A percentile compares a stretch with the other conserved stretches of the same genome.
These are phyloP conservation scores for Leccinum boreale DNA, from an alignment of 768 basidiomycete genomes.

Conservation along the genomic window DNA sequence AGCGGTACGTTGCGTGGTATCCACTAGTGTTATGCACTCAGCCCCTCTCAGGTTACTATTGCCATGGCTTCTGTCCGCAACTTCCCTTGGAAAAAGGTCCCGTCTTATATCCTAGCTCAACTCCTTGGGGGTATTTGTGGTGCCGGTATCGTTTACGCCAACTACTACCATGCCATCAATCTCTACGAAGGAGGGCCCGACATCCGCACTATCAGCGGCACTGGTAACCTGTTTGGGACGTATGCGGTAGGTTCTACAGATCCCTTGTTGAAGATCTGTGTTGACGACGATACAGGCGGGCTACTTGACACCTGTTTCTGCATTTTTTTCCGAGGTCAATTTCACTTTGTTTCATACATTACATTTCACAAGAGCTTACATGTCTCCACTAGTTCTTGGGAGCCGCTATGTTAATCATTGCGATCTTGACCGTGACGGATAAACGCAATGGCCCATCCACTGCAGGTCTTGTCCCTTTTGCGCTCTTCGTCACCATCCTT, in stretches of 20 bases:
- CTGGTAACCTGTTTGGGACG: constrained; percentile 57
- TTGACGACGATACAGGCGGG: constrained; percentile 28
- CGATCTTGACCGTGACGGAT: constrained; percentile 53
- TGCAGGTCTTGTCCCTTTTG: constrained; percentile 50
- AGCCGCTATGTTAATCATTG: constrained; percentile 52
- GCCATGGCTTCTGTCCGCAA: constrained; percentile 63
- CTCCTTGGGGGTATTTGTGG: constrained; percentile 59
- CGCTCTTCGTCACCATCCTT: constrained; percentile 52
- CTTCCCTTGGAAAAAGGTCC: constrained; percentile 82
- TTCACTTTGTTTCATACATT: not conserved
- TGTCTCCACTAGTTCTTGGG: constrained; percentile 45
- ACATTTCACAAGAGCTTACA: not conserved
- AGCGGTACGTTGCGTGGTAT: constrained; percentile 40
- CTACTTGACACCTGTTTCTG: constrained; percentile 42
- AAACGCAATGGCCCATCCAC: constrained; percentile 48
- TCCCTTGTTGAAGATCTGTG: not conserved
- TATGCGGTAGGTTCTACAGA: constrained; percentile 47
- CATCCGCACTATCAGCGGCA: constrained; percentile 54
- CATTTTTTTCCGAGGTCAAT: constrained; percentile 45
- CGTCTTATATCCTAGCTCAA: constrained; percentile 62
- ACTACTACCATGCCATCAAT: constrained; percentile 69
- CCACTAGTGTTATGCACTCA: not conserved
- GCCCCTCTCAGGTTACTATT: constrained; percentile 54
- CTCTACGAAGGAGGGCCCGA: constrained; percentile 54
- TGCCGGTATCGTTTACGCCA: constrained; percentile 57